Percentiles rank a stretch among this genome's conserved stretches.
phyloP scores from a whole-genome alignment of 1,284 basidiomycete genomes.

The Naganishia cerealis region DNA sequence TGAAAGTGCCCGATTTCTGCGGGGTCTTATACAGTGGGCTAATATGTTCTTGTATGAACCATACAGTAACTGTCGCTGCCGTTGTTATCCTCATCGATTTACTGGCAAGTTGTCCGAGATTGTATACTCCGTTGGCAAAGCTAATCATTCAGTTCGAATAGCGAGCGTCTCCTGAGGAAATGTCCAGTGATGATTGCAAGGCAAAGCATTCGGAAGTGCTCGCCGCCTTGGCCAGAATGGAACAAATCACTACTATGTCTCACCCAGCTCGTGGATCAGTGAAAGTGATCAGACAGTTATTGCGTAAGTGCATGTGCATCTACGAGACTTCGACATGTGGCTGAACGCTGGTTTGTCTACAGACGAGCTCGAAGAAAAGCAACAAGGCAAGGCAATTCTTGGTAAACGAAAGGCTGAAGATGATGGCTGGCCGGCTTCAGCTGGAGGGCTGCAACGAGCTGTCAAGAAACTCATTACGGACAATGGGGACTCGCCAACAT shows the following conservation, averaged over 20 bases:
- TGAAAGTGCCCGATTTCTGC: background rate
- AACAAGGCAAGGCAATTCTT: conserved; percentile 41
- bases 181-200: conserved; percentile 48
- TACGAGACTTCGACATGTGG: too few relatives aligned
- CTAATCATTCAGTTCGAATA: background rate
- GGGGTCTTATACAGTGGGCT: background rate
- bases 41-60: background rate
- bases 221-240: conserved; percentile 48
- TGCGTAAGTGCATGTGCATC: conserved; percentile 40
- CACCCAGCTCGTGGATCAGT: conserved; percentile 52
- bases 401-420: conserved; percentile 50
- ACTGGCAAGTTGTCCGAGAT: conserved; percentile 39
- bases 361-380: conserved; percentile 53
- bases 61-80: conserved; percentile 49
- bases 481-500: conserved; percentile 35
- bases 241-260: conserved; percentile 49
- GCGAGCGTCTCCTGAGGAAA: conserved; percentile 45
- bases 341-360: background rate
- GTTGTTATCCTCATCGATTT: conserved; percentile 55
- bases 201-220: conserved; percentile 51
- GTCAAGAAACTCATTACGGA: conserved; percentile 54
- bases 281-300: conserved; percentile 53
- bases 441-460: conserved; percentile 50
- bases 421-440: conserved; percentile 41
- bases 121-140: background rate